Percentiles rank a stretch among this genome's conserved stretches.
Conservation (phyloP, 2,329 filamentous ascomycete species). For the Trichoderma koningiopsis region DNA sequence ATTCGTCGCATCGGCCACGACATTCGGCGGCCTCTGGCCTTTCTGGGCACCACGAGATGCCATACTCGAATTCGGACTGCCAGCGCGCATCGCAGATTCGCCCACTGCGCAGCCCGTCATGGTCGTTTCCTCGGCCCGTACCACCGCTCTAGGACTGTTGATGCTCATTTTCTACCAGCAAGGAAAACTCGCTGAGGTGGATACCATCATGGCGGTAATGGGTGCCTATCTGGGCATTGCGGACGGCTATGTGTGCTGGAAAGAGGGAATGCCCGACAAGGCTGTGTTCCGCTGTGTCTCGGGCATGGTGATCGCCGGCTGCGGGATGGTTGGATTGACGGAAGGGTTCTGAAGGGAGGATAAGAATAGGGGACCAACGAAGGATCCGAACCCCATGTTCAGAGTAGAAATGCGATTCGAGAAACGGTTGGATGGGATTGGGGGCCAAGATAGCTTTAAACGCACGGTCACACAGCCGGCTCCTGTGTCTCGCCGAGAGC, state of each 20-base stretch:
- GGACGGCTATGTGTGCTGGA: conserved; percentile 27
- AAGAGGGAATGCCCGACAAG: conserved; percentile 22
- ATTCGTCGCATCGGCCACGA: conserved; percentile 18
- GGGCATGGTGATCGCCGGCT: conserved; percentile 21
- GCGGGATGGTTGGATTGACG: conserved; percentile 24
- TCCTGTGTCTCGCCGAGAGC: not conserved
- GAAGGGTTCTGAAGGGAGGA: conserved; percentile 31
- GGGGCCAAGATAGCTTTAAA: not conserved
- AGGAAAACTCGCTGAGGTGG: conserved; percentile 13
- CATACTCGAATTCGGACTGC: conserved; percentile 27
- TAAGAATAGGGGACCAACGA: not conserved
- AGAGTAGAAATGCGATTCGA: not conserved
- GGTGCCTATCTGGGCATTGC: conserved; percentile 25
- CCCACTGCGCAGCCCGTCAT: conserved; percentile 24
- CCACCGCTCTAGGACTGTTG: conserved; percentile 23
- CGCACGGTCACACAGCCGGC: not conserved
- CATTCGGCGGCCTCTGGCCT: conserved; percentile 27
- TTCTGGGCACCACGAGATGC: conserved; percentile 24
- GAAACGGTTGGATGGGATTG: not conserved
- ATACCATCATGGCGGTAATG: conserved; percentile 25
- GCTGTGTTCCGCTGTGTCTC: conserved; percentile 24
- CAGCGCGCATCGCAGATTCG: conserved; percentile 15
- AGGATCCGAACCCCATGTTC: not conserved
- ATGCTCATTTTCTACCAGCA: conserved; percentile 27
- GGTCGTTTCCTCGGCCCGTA: conserved; percentile 22